phyloP scores from a whole-genome alignment of 164 flowering plant species.

The Annona cherimola region DNA sequence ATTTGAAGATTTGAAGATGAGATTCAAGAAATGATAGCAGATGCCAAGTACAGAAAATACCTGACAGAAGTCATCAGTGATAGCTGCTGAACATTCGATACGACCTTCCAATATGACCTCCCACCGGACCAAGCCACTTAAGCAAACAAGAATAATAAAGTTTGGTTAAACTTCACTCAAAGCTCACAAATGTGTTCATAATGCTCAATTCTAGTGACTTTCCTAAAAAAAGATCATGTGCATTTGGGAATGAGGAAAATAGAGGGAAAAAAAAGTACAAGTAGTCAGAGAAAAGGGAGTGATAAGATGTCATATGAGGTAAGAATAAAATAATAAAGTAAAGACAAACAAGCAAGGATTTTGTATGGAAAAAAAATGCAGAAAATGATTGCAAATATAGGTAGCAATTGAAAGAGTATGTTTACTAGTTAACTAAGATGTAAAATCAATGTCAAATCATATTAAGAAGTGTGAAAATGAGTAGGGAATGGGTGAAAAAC shows the following conservation, averaged over 20 bases:
- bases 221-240: background rate
- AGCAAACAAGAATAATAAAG: slow-evolving; percentile 11
- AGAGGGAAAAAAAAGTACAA: too few species aligned
- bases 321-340: too few species aligned
- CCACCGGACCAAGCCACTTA: slow-evolving; percentile 71
- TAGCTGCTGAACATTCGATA: slow-evolving; percentile 80
- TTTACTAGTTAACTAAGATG: too few species aligned
- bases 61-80: slow-evolving; percentile 71
- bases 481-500: too few species aligned
- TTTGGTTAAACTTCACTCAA: background rate
- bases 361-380: too few species aligned
- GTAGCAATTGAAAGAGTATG: too few species aligned
- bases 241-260: too few species aligned
- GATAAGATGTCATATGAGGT: too few species aligned
- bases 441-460: too few species aligned
- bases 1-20: background rate
- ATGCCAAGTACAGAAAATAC: slow-evolving; percentile 22
- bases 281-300: too few species aligned
- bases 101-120: slow-evolving; percentile 64
- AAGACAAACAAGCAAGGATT: too few species aligned
- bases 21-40: background rate
- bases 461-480: too few species aligned
- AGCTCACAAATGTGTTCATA: background rate
- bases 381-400: background rate
- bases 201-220: background rate